A percentile compares a stretch with the other conserved stretches of the same genome.
These are phyloP conservation scores for Serendipita vermifera DNA, from an alignment of 768 basidiomycete genomes.

Conservation along the genomic window DNA sequence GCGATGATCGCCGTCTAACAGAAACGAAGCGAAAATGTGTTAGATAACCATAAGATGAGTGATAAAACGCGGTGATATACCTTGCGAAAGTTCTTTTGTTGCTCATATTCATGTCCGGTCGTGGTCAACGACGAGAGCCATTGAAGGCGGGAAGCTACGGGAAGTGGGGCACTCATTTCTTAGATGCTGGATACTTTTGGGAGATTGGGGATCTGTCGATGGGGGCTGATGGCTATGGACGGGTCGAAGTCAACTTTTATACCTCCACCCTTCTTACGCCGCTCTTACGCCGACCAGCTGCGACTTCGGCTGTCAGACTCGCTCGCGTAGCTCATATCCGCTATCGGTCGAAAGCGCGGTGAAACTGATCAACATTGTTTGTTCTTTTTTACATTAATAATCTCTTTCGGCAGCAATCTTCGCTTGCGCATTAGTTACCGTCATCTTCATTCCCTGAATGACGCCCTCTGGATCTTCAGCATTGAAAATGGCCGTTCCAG, in stretches of 20 bases:
- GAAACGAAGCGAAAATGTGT: slow-evolving; percentile 13
- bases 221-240: not conserved
- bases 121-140: slow-evolving; percentile 82
- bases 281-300: not conserved
- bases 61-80: slow-evolving; percentile 31
- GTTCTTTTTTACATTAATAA: not conserved
- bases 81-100: slow-evolving; percentile 84
- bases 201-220: not conserved
- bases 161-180: not conserved
- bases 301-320: not conserved
- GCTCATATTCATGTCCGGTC: slow-evolving; percentile 52
- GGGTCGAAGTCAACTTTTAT: not conserved
- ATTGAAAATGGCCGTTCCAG: slow-evolving; percentile 89
- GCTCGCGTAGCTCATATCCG: not conserved
- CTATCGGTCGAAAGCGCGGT: slow-evolving; percentile 1
- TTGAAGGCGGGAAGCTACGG: slow-evolving; percentile 49
- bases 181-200: not conserved
- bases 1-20: slow-evolving; percentile 93
- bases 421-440: slow-evolving; percentile 55
- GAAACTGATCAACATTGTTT: not conserved
- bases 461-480: slow-evolving; percentile 67
- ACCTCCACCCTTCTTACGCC: not conserved
- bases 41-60: slow-evolving; percentile 10
- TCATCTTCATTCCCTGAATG: slow-evolving; percentile 55
- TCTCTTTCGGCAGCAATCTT: slow-evolving; percentile 21